These are phyloP conservation scores for Colletotrichum scovillei DNA, from an alignment of 2,329 filamentous ascomycete genomes.

Conservation along the genomic window DNA sequence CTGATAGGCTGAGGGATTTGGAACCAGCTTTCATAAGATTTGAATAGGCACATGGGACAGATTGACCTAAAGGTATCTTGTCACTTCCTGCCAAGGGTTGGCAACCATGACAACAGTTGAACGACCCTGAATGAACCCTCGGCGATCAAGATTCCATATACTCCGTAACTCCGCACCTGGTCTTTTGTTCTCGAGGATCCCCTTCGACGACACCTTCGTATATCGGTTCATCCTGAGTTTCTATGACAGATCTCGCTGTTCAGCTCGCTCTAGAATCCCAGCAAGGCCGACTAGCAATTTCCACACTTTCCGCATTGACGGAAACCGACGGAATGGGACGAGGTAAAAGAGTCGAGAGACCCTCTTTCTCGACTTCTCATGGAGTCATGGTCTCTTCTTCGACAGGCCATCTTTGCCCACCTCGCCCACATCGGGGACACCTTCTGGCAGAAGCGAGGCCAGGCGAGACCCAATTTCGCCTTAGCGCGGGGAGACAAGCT, in stretches of 20 bases:
- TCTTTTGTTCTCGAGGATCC: neutral
- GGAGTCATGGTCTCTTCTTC: neutral
- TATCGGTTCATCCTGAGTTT: neutral
- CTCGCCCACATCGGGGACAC: neutral
- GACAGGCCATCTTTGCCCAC: neutral
- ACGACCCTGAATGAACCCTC: neutral
- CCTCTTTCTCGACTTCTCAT: neutral
- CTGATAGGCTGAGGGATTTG: neutral
- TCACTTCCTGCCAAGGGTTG: neutral
- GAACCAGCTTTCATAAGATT: neutral
- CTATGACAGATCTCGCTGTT: neutral
- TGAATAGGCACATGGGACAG: no score
- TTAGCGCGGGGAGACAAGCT: constrained; percentile 30
- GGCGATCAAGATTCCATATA: neutral
- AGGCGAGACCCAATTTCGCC: constrained; percentile 5
- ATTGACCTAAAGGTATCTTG: neutral
- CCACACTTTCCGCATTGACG: neutral
- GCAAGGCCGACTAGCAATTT: neutral
- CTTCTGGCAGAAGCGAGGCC: neutral
- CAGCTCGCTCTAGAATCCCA: neutral
- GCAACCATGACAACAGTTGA: neutral
- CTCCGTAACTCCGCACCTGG: no score
- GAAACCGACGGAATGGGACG: neutral
- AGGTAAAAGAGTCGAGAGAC: neutral
- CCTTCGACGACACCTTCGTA: neutral